Evolutionary conservation across 1,139 yeast genomes (phyloP).

Genomic region (Yamadazyma blattariae): DNA sequence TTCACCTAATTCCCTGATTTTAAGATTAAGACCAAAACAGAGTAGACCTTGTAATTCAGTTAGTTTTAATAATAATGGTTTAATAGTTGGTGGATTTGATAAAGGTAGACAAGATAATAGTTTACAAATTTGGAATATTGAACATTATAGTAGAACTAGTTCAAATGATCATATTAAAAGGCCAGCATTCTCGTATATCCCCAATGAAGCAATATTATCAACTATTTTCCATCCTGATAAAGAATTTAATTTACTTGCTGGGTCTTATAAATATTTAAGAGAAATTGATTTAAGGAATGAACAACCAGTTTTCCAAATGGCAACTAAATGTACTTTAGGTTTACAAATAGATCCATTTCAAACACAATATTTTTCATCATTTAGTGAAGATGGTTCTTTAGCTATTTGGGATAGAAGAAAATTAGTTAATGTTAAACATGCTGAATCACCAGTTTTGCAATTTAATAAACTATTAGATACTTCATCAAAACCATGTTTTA

Average conservation of each 20-base stretch:
- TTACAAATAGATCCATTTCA: conserved; percentile 67
- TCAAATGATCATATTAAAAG: conserved; percentile 45
- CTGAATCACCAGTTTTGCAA: conserved; percentile 60
- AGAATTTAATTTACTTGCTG: conserved; percentile 58
- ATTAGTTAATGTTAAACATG: conserved; percentile 29
- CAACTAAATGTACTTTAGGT: conserved; percentile 71
- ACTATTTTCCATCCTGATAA: conserved; percentile 64
- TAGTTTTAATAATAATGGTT: conserved; percentile 61
- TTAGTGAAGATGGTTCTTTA: conserved; percentile 80
- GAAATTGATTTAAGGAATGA: conserved; percentile 74
- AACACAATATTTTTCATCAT: conserved; percentile 64
- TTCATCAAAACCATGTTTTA: conserved; percentile 60
- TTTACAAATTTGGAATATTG: conserved; percentile 79
- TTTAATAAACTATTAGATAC: conserved; percentile 70
- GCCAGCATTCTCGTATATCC: conserved; percentile 60
- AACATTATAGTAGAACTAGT: conserved; percentile 45
- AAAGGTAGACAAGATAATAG: conserved; percentile 77
- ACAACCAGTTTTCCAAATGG: conserved; percentile 70
- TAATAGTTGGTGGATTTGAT: conserved; percentile 79
- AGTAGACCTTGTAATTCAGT: conserved; percentile 74
- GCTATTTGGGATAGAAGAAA: conserved; percentile 87
- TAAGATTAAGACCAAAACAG: conserved; percentile 61
- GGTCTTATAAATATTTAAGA: conserved; percentile 74
- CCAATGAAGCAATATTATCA: conserved; percentile 74
- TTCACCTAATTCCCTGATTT: conserved; percentile 31